Conservation (phyloP, 139 green algal genomes). For the Micromonas pusilla region DNA sequence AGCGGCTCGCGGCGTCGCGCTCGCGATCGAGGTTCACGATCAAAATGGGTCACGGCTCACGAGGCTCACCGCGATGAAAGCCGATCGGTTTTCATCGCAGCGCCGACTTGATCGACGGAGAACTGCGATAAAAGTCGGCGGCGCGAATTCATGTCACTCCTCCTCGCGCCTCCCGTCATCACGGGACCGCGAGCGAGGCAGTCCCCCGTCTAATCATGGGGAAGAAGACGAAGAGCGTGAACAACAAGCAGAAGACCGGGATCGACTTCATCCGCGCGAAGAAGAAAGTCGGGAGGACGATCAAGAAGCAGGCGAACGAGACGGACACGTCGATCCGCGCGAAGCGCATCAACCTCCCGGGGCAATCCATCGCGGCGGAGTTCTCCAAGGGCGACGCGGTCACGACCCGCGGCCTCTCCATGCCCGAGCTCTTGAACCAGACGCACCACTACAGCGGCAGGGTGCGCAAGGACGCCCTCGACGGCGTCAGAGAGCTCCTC, state of each 20-base stretch:
- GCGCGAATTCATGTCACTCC: no score
- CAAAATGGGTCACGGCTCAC: no score
- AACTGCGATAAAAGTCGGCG: no score
- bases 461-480: background rate
- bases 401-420: background rate
- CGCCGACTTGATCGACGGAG: no score
- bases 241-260: background rate
- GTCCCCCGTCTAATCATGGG: no score
- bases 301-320: background rate
- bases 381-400: background rate
- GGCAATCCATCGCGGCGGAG: background rate
- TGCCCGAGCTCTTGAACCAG: conserved; percentile 9
- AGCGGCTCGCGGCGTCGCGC: no score
- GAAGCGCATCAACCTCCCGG: background rate
- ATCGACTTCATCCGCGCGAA: background rate
- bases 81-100: no score
- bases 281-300: conserved; percentile 1
- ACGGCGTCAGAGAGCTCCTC: background rate
- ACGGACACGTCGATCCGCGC: background rate
- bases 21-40: no score
- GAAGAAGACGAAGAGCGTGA: background rate
- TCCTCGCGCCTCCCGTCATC: no score
- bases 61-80: no score
- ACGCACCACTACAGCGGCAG: background rate
- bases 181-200: no score